A percentile compares a stretch with the other conserved stretches of the same genome.
Evolutionary conservation across 2,329 filamentous ascomycete species (phyloP).

Genomic region (Helicocarpus griseus): DNA sequence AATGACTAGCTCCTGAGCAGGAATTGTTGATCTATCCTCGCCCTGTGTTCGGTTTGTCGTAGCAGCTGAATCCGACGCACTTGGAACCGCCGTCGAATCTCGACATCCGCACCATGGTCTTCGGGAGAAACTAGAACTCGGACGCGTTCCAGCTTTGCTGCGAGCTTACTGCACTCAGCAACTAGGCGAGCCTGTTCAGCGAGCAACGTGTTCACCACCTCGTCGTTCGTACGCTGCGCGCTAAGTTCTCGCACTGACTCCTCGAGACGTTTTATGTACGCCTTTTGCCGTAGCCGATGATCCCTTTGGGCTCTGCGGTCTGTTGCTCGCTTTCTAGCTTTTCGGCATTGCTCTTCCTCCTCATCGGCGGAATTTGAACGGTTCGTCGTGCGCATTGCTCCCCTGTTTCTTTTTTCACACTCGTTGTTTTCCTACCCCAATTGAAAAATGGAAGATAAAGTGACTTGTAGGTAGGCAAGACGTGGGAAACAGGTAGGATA

Average conservation of each 20-base stretch:
- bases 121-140: not conserved
- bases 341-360: not conserved
- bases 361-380: not conserved
- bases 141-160: not conserved
- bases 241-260: not conserved
- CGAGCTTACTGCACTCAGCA: not conserved
- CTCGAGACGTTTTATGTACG: not conserved
- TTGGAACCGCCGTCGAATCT: not conserved
- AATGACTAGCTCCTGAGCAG: not conserved
- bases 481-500: not conserved
- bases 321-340: not conserved
- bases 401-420: not conserved
- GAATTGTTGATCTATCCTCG: not conserved
- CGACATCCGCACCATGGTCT: not conserved
- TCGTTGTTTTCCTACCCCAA: not conserved
- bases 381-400: not conserved
- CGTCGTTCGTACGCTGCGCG: not conserved
- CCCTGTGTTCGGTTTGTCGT: accelerated
- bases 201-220: not conserved
- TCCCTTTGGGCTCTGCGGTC: not conserved
- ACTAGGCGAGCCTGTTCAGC: not conserved
- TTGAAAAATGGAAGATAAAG: not conserved
- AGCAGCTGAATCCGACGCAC: not conserved
- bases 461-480: not conserved
- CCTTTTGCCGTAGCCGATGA: not conserved